Conservation (phyloP, 495 filamentous ascomycete genomes). For the Xylaria grammica region DNA sequence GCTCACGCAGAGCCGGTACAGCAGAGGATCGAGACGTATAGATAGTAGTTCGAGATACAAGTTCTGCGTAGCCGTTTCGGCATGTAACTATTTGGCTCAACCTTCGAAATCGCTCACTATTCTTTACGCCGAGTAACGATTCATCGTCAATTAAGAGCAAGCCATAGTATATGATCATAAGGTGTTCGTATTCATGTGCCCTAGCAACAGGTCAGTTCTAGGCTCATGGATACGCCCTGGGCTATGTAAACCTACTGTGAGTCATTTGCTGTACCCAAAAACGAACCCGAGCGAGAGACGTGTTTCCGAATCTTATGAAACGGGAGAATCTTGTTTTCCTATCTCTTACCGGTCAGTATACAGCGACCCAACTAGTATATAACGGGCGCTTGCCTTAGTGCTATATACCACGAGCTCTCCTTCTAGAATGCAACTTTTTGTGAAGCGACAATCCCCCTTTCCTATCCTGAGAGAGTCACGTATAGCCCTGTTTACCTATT, state of each 20-base stretch:
- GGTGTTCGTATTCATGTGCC: constrained; percentile 70
- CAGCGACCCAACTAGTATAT: neutral
- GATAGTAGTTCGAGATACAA: constrained; percentile 66
- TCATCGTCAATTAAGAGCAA: constrained; percentile 73
- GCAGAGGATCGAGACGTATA: constrained; percentile 60
- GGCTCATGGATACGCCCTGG: neutral
- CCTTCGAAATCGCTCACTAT: constrained; percentile 63
- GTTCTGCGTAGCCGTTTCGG: constrained; percentile 62
- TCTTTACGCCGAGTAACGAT: constrained; percentile 62
- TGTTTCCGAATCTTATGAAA: constrained; percentile 86
- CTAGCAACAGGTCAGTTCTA: constrained; percentile 41
- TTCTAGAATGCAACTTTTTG: constrained; percentile 73
- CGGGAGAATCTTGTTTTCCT: constrained; percentile 60
- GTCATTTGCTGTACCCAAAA: constrained; percentile 70
- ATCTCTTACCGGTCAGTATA: constrained; percentile 27
- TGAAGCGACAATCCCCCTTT: constrained; percentile 59
- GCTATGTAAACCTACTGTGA: constrained; percentile 60
- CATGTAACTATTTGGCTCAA: constrained; percentile 63
- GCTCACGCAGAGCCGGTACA: constrained; percentile 56
- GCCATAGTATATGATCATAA: constrained; percentile 87
- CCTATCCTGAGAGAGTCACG: constrained; percentile 64
- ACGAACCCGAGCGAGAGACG: constrained; percentile 72
- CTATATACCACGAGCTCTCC: constrained; percentile 83
- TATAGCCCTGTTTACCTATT: constrained; percentile 46
- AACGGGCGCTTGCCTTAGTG: constrained; percentile 50